These are phyloP conservation scores for Eucalyptus victrix DNA, from an alignment of 345 rosid species.

Conservation along the genomic window DNA sequence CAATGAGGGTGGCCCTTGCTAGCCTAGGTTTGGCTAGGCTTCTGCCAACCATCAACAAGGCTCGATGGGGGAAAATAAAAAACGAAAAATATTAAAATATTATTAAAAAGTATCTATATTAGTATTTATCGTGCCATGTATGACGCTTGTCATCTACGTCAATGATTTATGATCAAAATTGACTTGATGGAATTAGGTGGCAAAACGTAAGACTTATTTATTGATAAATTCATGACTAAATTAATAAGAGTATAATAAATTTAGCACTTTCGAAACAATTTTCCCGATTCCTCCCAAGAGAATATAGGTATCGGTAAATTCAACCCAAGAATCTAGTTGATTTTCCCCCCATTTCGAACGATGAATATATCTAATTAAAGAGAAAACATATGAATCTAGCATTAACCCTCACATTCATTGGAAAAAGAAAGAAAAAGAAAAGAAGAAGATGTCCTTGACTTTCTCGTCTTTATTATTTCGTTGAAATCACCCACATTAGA, in stretches of 20 bases:
- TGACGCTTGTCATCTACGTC: rapidly evolving
- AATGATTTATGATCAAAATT: too few relatives aligned
- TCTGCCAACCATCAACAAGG: rapidly evolving
- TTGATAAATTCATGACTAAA: background rate
- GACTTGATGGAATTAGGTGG: too few relatives aligned
- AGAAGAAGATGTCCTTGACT: background rate
- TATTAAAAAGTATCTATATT: rapidly evolving
- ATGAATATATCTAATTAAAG: background rate
- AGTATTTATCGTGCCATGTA: rapidly evolving
- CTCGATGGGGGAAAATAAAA: rapidly evolving
- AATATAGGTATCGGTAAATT: background rate
- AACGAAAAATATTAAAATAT: rapidly evolving
- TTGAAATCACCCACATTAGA: background rate
- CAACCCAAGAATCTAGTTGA: background rate
- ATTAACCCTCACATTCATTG: background rate
- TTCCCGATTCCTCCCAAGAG: background rate
- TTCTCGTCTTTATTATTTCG: background rate
- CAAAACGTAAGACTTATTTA: too few relatives aligned
- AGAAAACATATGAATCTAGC: background rate
- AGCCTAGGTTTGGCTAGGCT: rapidly evolving
- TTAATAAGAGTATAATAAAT: too few relatives aligned
- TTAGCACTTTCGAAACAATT: too few relatives aligned
- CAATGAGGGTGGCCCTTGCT: background rate
- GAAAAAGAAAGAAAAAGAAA: background rate
- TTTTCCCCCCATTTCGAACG: too few relatives aligned